These are phyloP conservation scores for Apiospora aurea DNA, from an alignment of 2,329 filamentous ascomycete species.

Conservation along the genomic window DNA sequence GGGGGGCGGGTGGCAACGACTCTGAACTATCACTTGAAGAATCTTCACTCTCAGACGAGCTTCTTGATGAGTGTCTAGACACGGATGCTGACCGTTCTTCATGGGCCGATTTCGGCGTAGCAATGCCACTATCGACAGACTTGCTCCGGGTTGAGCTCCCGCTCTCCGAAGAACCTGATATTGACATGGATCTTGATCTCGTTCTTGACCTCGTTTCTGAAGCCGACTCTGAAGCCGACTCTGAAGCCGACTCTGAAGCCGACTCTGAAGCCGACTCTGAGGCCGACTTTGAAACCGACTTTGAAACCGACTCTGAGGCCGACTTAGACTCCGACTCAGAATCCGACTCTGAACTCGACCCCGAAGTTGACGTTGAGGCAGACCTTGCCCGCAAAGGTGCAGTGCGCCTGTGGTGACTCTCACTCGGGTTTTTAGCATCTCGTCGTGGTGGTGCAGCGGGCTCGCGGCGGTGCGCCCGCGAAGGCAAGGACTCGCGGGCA, in stretches of 20 bases:
- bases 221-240: slow-evolving; percentile 34
- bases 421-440: slow-evolving; percentile 36
- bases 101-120: slow-evolving; percentile 44
- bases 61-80: slow-evolving; percentile 45
- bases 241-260: slow-evolving; percentile 18
- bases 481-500: slow-evolving; percentile 41
- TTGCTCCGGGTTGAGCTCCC: slow-evolving; percentile 33
- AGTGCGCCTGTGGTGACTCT: slow-evolving; percentile 36
- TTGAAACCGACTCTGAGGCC: slow-evolving; percentile 18
- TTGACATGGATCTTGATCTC: slow-evolving; percentile 30
- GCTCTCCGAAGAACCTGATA: slow-evolving; percentile 35
- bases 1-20: background rate
- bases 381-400: slow-evolving; percentile 37
- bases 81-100: slow-evolving; percentile 47
- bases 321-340: slow-evolving; percentile 34
- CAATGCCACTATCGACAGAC: slow-evolving; percentile 19
- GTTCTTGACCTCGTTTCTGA: background rate
- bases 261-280: slow-evolving; percentile 30
- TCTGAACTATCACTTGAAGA: slow-evolving; percentile 19
- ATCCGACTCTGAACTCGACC: slow-evolving; percentile 22
- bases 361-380: slow-evolving; percentile 34
- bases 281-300: slow-evolving; percentile 25
- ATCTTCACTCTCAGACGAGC: slow-evolving; percentile 45
- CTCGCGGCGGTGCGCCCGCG: slow-evolving; percentile 36
- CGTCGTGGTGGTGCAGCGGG: slow-evolving; percentile 34